Base-by-base conservation (phyloP, 2,329 filamentous ascomycete species). In the Cordyceps javanica region DNA sequence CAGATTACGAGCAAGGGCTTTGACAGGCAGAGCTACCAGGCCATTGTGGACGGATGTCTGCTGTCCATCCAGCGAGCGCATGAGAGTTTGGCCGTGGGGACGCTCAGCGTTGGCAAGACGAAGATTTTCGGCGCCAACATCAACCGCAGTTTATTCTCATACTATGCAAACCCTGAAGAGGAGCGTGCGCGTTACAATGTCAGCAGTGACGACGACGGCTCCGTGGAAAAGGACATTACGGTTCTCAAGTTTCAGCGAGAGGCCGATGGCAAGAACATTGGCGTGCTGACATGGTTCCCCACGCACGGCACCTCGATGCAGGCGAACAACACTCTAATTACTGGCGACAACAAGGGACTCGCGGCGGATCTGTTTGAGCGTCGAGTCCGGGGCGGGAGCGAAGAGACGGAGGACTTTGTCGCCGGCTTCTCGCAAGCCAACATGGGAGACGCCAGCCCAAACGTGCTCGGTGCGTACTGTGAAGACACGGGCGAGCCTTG, bases 261-360 rank as follows among this genome's bases (percentile, higher is more conserved):
- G 2, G 85, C 82, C 1, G 89, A 93, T 66, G 79, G 82, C 55
- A 89, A 88, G 71, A 86, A 86, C 54, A 83, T 90, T 38, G 91
- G 90, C n/a, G 76, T 94, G 3, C 72, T 97, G 61, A 93, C 90
- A 14, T 97, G 91, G 89, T 96, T 93, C 69, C 85, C 93, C 3
- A 89, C 92, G 0, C 93, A 97, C 69, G 92, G 91, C 38, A 97
- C 92, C 0, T 95, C 90, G 2, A 86, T 96, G 77, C 83, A 91
- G 53, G 88, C 89, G 52, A 96, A 96, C 74, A 96, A 96, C 72
- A 96, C 91, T 0, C 78, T 96, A 7, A 85, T 95, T 49, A 87
- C 89, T 3, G 92, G 90, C 28, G 92, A 97, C 70, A 97, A 97
- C 77, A 96, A 97, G 74, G 92, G 92, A 5, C 88, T 96, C 5